These are phyloP conservation scores for Ascocoryne sarcoides DNA, from an alignment of 2,329 filamentous ascomycete genomes.

Conservation along the genomic window DNA sequence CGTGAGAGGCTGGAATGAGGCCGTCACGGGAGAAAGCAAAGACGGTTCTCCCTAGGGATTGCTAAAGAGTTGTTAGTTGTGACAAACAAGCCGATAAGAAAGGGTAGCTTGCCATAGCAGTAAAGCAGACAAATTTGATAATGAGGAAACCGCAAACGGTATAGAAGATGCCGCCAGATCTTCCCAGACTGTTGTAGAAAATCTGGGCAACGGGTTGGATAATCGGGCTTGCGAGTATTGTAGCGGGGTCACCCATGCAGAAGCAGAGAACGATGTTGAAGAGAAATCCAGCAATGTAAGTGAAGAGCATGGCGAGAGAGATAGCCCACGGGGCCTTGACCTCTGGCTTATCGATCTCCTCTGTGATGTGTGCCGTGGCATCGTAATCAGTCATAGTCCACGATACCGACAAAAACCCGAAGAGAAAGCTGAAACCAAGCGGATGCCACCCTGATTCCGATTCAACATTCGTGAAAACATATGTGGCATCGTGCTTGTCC, in stretches of 20 bases:
- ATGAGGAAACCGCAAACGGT: conserved; percentile 48
- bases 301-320: conserved; percentile 45
- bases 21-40: conserved; percentile 55
- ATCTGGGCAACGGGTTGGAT: conserved; percentile 48
- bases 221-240: conserved; percentile 39
- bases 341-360: conserved; percentile 43
- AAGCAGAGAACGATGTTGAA: conserved; percentile 51
- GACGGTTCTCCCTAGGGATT: conserved; percentile 39
- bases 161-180: conserved; percentile 43
- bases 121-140: conserved; percentile 50
- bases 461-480: conserved; percentile 46
- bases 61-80: conserved; percentile 21
- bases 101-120: conserved; percentile 35
- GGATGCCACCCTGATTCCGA: conserved; percentile 45
- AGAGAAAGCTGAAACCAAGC: conserved; percentile 47
- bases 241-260: conserved; percentile 43
- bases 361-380: conserved; percentile 38
- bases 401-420: conserved; percentile 49
- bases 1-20: conserved; percentile 48
- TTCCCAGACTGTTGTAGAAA: conserved; percentile 49
- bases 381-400: conserved; percentile 54
- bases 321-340: conserved; percentile 48
- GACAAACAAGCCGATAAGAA: conserved; percentile 36
- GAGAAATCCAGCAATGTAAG: conserved; percentile 45
- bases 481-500: conserved; percentile 41